Percentiles rank a stretch among this genome's conserved stretches.
phyloP scores from a whole-genome alignment of 345 rosid genomes.

The Acer yangbiense region DNA sequence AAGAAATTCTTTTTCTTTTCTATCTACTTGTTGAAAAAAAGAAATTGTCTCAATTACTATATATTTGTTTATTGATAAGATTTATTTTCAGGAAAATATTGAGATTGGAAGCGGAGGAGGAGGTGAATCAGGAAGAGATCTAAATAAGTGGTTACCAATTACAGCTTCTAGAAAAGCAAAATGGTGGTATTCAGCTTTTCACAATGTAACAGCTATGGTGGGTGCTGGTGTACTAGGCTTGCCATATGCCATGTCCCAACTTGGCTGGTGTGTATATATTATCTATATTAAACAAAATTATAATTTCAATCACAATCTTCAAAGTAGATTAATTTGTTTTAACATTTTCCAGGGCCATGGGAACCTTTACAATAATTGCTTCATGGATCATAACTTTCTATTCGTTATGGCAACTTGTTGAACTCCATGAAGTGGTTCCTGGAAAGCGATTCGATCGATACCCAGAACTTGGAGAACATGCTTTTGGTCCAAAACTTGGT shows the following conservation, averaged over 20 bases:
- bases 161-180: conserved; percentile 43
- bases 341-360: conserved; percentile 21
- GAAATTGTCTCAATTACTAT: no score
- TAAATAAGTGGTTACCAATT: conserved; percentile 39
- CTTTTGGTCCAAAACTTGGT: conserved; percentile 30
- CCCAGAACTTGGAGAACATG: conserved; percentile 33
- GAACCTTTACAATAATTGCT: conserved; percentile 6
- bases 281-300: no score
- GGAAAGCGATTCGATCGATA: conserved; percentile 39
- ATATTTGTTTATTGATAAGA: no score
- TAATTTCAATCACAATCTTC: no score
- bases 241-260: conserved; percentile 39
- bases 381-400: conserved; percentile 36
- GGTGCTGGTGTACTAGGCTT: conserved; percentile 42
- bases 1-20: no score
- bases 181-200: conserved; percentile 44
- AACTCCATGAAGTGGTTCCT: conserved; percentile 34
- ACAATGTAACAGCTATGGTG: conserved; percentile 47
- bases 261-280: conserved; percentile 33
- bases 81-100: background rate
- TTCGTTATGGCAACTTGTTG: conserved; percentile 36
- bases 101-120: background rate
- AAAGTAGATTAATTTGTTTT: no score
- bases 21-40: no score
- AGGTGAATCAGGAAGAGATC: background rate